Evolutionary conservation across 352 stramenopile genomes (phyloP).

Genomic region (Peronospora destructor): DNA sequence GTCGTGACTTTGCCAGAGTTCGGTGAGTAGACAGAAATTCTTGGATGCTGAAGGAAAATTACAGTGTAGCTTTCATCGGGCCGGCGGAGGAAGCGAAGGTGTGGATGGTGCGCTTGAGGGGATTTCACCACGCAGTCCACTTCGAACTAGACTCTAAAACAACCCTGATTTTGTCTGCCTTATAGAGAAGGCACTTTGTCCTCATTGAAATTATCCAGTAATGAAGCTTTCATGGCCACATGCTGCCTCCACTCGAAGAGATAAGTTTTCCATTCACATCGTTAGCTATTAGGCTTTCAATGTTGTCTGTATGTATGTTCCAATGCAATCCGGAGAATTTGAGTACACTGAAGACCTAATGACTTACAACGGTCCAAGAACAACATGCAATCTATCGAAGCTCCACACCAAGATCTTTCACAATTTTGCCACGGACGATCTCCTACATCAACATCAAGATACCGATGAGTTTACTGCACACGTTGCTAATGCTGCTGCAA

Average conservation of each 20-base stretch:
- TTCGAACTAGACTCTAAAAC: slow-evolving; percentile 32
- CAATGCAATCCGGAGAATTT: slow-evolving; percentile 33
- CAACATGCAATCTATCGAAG: slow-evolving; percentile 70
- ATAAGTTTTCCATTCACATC: slow-evolving; percentile 26
- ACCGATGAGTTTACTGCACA: slow-evolving; percentile 1
- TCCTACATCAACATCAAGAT: slow-evolving; percentile 23
- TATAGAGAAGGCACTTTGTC: slow-evolving; percentile 19
- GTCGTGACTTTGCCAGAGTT: slow-evolving; percentile 32
- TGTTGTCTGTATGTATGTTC: slow-evolving; percentile 17
- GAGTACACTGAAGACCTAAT: slow-evolving; percentile 5
- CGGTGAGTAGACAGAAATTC: slow-evolving; percentile 49
- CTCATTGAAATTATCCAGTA: slow-evolving; percentile 30
- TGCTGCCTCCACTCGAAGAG: slow-evolving; percentile 14
- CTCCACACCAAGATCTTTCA: slow-evolving; percentile 77
- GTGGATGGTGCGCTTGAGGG: slow-evolving; percentile 20
- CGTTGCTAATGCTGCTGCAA: background rate
- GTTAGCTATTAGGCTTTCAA: slow-evolving; percentile 7
- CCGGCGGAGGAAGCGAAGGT: slow-evolving; percentile 11
- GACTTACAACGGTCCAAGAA: no score
- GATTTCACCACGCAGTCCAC: slow-evolving; percentile 18
- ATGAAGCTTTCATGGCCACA: slow-evolving; percentile 24
- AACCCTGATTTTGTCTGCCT: slow-evolving; percentile 26
- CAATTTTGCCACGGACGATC: slow-evolving; percentile 71
- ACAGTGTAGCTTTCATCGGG: slow-evolving; percentile 6
- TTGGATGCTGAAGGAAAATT: slow-evolving; percentile 27